Percentiles rank a stretch among this genome's conserved stretches.
phyloP scores from a whole-genome alignment of 2,329 filamentous ascomycete genomes.

The Sporothrix phasma region DNA sequence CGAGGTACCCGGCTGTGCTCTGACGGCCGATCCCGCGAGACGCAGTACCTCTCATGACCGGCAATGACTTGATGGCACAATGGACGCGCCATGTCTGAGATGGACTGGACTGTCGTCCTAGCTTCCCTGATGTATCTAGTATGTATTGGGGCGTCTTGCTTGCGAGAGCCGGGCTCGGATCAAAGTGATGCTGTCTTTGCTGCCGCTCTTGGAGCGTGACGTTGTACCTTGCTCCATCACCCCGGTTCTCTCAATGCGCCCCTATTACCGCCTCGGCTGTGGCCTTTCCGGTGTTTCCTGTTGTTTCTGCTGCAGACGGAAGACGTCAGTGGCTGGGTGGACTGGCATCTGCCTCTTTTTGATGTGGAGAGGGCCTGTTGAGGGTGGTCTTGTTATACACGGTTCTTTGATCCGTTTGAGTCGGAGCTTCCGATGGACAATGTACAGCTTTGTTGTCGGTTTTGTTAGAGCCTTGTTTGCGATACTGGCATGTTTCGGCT shows the following conservation, averaged over 20 bases:
- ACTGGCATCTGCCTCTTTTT: neutral
- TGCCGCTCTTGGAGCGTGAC: neutral
- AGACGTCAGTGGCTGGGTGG: neutral
- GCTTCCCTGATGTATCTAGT: neutral
- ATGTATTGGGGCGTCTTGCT: neutral
- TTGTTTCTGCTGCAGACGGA: neutral
- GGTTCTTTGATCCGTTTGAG: no score
- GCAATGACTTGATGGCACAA: no score
- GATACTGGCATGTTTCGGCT: no score
- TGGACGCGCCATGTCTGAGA: no score
- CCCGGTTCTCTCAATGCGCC: neutral
- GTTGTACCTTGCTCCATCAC: neutral
- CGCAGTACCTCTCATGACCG: neutral
- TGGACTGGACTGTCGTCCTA: neutral
- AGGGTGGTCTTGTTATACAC: no score
- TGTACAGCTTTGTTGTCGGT: no score
- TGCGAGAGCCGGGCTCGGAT: neutral
- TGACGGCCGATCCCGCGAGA: neutral
- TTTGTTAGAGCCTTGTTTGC: no score
- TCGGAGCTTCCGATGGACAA: no score
- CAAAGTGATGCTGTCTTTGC: neutral
- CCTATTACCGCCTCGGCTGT: slow-evolving; percentile 1
- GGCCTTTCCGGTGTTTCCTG: neutral
- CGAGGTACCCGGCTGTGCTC: neutral
- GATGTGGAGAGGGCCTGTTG: neutral